Evolutionary conservation across 78 protist species (phyloP).

Genomic region (Diacronema lutheri): DNA sequence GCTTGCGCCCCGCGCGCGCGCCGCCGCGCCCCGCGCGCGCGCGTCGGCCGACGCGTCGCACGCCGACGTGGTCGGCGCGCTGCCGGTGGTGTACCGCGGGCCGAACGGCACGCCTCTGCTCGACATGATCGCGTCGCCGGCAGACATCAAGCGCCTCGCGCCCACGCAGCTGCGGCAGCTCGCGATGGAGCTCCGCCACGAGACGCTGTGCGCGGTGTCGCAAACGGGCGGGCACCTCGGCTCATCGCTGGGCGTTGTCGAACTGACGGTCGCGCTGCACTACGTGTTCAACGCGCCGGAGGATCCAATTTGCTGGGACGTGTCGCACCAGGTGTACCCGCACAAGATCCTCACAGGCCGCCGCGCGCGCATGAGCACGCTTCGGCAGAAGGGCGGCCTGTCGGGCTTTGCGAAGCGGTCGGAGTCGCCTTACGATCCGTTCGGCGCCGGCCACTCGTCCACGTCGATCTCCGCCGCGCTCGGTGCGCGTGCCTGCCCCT

Average conservation of each 20-base stretch:
- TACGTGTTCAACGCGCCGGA: conserved; percentile 39
- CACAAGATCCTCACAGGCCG: conserved; percentile 48
- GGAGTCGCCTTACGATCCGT: conserved; percentile 7
- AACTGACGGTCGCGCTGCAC: conserved; percentile 44
- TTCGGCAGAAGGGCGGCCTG: conserved; percentile 28
- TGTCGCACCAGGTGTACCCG: conserved; percentile 26
- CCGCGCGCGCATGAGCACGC: conserved; percentile 26
- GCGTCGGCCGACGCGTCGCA: too few species aligned
- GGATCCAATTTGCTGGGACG: conserved; percentile 9
- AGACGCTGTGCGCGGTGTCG: conserved; percentile 21
- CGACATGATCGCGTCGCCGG: neutral
- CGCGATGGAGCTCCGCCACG: conserved; percentile 16
- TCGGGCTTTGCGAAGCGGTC: conserved; percentile 15
- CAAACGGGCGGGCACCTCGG: conserved; percentile 46
- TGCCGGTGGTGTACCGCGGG: too few species aligned
- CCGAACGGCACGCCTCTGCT: neutral
- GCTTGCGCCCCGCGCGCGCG: too few species aligned
- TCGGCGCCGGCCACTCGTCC: conserved; percentile 39
- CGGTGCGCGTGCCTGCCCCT: too few species aligned
- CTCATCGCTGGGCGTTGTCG: conserved; percentile 34
- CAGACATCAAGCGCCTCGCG: conserved; percentile 6
- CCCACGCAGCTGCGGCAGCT: conserved; percentile 26
- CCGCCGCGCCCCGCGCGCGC: too few species aligned
- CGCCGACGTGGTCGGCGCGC: too few species aligned
- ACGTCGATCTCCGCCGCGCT: conserved; percentile 30